These are phyloP conservation scores for Dichotomocladium elegans DNA, from an alignment of 371 early-diverging fungal genomes.

Conservation along the genomic window DNA sequence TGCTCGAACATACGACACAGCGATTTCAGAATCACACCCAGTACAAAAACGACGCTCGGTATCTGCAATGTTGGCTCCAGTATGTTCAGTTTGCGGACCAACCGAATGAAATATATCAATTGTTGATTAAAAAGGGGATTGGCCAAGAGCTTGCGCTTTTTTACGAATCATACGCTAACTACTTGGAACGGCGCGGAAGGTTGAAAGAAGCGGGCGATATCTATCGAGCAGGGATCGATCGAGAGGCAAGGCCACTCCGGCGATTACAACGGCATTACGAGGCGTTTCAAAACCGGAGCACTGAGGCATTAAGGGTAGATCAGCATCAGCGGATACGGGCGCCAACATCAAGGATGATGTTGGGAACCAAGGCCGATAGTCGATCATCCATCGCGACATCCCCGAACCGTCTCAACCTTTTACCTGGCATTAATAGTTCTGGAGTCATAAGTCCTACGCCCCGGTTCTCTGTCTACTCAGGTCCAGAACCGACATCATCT, in stretches of 20 bases:
- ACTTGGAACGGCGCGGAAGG: conserved; percentile 50
- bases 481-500: conserved; percentile 4
- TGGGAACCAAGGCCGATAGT: neutral
- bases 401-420: neutral
- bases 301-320: neutral
- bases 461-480: conserved; percentile 7
- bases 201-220: conserved; percentile 51
- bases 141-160: conserved; percentile 62
- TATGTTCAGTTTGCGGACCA: conserved; percentile 55
- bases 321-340: neutral
- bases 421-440: neutral
- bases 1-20: conserved; percentile 60
- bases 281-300: neutral
- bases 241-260: conserved; percentile 49
- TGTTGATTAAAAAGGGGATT: conserved; percentile 65
- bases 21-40: conserved; percentile 56
- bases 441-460: neutral
- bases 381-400: neutral
- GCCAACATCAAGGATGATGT: neutral
- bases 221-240: conserved; percentile 39
- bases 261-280: conserved; percentile 25
- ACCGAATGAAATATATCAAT: conserved; percentile 67
- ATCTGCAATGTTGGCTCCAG: conserved; percentile 69
- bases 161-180: conserved; percentile 77
- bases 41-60: conserved; percentile 78